A percentile compares a stretch with the other conserved stretches of the same genome.
Conservation (phyloP, 768 basidiomycete species). For the Leccinum incarnatum region DNA sequence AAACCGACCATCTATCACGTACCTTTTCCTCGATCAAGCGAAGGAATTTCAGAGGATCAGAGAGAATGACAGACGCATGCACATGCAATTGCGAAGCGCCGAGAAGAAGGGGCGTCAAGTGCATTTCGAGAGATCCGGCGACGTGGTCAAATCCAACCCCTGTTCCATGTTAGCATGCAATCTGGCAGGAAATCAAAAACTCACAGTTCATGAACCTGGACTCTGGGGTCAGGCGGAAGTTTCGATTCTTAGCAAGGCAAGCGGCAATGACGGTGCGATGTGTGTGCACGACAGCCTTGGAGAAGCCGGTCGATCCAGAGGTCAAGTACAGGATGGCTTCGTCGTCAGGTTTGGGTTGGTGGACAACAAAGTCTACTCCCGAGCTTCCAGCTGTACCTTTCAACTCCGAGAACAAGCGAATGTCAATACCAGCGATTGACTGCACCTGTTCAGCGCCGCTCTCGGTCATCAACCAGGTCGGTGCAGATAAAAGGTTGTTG, state of each 20-base stretch:
- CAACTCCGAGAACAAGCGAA: conserved; percentile 24
- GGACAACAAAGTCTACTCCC: conserved; percentile 4
- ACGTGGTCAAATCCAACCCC: conserved; percentile 43
- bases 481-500: conserved; percentile 26
- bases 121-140: conserved; percentile 38
- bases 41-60: conserved; percentile 9
- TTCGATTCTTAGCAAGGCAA: background rate
- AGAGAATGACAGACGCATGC: conserved; percentile 14
- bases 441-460: conserved; percentile 24
- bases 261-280: background rate
- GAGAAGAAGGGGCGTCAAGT: conserved; percentile 32
- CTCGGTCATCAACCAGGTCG: conserved; percentile 31
- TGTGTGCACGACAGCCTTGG: background rate
- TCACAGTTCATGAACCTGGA: conserved; percentile 31
- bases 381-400: conserved; percentile 17
- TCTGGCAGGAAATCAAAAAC: background rate
- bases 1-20: background rate
- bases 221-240: background rate
- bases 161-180: background rate
- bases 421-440: conserved; percentile 24
- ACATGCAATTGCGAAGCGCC: conserved; percentile 21
- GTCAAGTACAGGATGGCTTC: background rate
- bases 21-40: background rate
- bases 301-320: background rate
- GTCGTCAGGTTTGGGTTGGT: background rate